phyloP scores from a whole-genome alignment of 495 filamentous ascomycete species.

The Tuber aestivum region DNA sequence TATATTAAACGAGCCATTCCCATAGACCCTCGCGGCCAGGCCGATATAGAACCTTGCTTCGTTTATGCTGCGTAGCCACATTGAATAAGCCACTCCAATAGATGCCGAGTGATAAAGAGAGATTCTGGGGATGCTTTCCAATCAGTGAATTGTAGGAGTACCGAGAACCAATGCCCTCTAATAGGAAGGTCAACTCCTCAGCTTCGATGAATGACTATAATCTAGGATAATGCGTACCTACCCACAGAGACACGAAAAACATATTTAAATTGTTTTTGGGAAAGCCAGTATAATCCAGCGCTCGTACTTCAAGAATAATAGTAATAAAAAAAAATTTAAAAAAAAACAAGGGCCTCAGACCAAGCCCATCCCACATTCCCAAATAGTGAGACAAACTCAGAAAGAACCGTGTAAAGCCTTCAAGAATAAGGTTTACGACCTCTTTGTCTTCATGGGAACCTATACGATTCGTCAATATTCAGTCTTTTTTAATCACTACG shows the following conservation, averaged over 20 bases:
- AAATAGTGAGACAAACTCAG: not conserved
- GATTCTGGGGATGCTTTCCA: not conserved
- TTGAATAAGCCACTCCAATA: not conserved
- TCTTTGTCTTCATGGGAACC: not conserved
- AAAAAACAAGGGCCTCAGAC: too few relatives aligned
- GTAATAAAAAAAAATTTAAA: too few relatives aligned
- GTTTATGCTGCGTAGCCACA: not conserved
- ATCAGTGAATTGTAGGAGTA: not conserved
- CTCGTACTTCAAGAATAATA: not conserved
- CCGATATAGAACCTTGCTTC: not conserved
- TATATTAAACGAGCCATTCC: not conserved
- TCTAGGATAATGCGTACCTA: not conserved
- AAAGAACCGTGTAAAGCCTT: not conserved
- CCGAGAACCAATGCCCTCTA: not conserved
- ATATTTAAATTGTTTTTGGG: not conserved
- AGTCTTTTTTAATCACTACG: not conserved
- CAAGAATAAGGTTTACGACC: not conserved
- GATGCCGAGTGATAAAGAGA: not conserved
- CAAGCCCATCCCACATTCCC: not conserved
- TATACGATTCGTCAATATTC: not conserved
- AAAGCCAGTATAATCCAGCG: not conserved
- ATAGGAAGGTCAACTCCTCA: not conserved
- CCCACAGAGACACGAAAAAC: not conserved
- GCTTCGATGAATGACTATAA: not conserved
- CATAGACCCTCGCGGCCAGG: not conserved